These are phyloP conservation scores for Rhizophagus clarus DNA, from an alignment of 192 early-diverging fungal genomes.

Conservation along the genomic window DNA sequence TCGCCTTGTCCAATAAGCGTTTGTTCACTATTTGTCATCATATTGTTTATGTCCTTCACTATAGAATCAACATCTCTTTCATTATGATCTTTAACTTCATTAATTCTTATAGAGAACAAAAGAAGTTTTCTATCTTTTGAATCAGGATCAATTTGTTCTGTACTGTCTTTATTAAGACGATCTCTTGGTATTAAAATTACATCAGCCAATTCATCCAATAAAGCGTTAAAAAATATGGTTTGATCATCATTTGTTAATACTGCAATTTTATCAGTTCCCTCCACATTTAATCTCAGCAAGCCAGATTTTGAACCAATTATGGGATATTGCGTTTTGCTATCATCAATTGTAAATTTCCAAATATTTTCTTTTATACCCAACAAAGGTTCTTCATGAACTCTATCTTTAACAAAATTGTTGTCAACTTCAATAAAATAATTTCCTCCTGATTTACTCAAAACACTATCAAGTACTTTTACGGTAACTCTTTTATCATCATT, in stretches of 20 bases:
- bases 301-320: neutral
- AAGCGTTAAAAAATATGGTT: neutral
- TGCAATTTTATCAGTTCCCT: neutral
- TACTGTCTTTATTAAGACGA: neutral
- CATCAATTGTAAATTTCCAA: too few relatives aligned
- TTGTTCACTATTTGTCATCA: too few relatives aligned
- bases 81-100: neutral
- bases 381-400: too few relatives aligned
- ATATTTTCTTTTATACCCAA: too few relatives aligned
- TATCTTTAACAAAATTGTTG: too few relatives aligned
- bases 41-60: neutral
- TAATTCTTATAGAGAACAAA: neutral
- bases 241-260: too few relatives aligned
- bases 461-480: neutral
- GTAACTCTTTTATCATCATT: neutral
- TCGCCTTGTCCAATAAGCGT: too few relatives aligned
- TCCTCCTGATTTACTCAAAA: too few relatives aligned
- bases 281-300: neutral
- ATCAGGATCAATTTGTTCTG: neutral
- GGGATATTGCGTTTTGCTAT: neutral
- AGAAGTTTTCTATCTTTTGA: neutral
- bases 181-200: neutral
- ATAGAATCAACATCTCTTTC: neutral
- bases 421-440: too few relatives aligned
- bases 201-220: neutral